Conservation (phyloP, 1,284 basidiomycete species). For the Caloboletus inedulis region DNA sequence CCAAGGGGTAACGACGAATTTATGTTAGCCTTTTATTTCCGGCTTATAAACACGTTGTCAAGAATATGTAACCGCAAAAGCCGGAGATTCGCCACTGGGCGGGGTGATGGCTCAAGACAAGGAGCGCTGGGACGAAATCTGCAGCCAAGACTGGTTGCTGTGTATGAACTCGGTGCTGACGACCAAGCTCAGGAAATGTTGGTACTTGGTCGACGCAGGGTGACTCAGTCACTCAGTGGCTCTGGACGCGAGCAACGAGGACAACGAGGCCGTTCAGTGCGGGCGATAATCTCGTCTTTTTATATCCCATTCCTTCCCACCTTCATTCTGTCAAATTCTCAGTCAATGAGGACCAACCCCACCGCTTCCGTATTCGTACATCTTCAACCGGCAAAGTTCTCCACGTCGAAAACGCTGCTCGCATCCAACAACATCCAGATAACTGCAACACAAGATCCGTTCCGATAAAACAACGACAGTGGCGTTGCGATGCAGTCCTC, state of each 20-base stretch:
- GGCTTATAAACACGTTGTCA: conserved; percentile 11
- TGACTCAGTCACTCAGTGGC: no score
- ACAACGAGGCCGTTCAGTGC: no score
- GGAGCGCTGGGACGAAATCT: neutral
- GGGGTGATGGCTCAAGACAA: neutral
- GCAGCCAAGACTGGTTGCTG: neutral
- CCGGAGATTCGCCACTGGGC: neutral
- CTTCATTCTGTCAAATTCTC: neutral
- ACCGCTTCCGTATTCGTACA: neutral
- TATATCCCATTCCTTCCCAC: neutral
- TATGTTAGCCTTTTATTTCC: conserved; percentile 20
- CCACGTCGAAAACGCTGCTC: neutral
- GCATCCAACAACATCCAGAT: no score
- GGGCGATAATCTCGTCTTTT: neutral
- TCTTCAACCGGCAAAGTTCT: neutral
- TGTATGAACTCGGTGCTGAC: neutral
- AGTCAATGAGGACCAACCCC: neutral
- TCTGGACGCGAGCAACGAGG: neutral
- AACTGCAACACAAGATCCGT: conserved; percentile 3
- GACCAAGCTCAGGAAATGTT: neutral
- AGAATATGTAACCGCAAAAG: conserved; percentile 27
- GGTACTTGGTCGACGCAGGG: neutral
- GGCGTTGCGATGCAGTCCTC: neutral
- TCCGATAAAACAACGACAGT: neutral
- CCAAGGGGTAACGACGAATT: conserved; percentile 17